Conservation (phyloP, 169 alveolate genomes). For the Plasmodium yoelii region DNA sequence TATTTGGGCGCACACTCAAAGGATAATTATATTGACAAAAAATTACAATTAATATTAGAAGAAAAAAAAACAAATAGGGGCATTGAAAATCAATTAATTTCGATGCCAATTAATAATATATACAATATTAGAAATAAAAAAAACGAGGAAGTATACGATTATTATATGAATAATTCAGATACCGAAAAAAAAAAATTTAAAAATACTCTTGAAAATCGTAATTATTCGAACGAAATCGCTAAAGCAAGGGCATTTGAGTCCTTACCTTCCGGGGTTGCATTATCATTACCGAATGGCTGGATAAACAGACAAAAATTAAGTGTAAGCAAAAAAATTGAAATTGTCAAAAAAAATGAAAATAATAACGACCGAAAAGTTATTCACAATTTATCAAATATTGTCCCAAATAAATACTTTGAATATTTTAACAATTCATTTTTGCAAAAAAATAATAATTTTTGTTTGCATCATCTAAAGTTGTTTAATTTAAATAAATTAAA, state of each 20-base stretch:
- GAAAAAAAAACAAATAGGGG: not conserved
- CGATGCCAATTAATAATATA: slow-evolving; percentile 9
- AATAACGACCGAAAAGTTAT: slow-evolving; percentile 33
- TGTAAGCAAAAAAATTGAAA: slow-evolving; percentile 68
- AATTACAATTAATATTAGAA: not conserved
- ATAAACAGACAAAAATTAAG: slow-evolving; percentile 33
- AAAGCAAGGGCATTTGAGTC: too few relatives aligned
- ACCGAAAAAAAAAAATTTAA: too few relatives aligned
- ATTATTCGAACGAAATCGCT: too few relatives aligned
- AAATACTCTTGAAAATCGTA: too few relatives aligned
- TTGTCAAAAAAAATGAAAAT: slow-evolving; percentile 39
- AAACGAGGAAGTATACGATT: too few relatives aligned
- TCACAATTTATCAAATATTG: not conserved
- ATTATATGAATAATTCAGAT: too few relatives aligned
- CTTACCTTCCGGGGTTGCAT: slow-evolving; percentile 3
- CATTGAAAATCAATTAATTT: not conserved
- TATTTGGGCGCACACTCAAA: slow-evolving; percentile 4
- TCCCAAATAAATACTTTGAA: not conserved
- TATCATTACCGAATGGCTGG: slow-evolving; percentile 7
- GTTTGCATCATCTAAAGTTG: not conserved
- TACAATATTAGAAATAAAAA: not conserved
- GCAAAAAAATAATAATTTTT: not conserved
- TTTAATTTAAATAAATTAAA: slow-evolving; percentile 10
- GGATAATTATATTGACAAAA: slow-evolving; percentile 10
- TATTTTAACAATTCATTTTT: not conserved